Conservation (phyloP, 2,329 filamentous ascomycete species). For the Colletotrichum brevisporum region DNA sequence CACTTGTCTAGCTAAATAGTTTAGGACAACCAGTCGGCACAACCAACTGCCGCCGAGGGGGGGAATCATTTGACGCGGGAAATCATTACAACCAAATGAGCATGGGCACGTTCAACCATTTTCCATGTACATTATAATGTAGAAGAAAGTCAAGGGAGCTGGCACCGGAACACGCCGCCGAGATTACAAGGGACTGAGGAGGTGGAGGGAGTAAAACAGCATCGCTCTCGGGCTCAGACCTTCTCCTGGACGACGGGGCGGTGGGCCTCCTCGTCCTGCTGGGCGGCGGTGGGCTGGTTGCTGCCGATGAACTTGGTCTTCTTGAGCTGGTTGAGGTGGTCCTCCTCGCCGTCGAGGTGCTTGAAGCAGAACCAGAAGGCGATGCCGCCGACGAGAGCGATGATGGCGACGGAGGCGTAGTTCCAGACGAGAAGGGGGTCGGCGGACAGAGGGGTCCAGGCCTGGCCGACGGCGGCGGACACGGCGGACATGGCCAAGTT, state of each 20-base stretch:
- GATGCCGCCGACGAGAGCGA: conserved; percentile 73
- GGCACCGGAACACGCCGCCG: too few relatives aligned
- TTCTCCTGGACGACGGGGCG: conserved; percentile 23
- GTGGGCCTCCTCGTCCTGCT: conserved; percentile 13
- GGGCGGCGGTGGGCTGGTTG: conserved; percentile 52
- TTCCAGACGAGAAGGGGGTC: conserved; percentile 81
- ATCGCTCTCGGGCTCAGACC: conserved; percentile 8
- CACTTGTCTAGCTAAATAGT: conserved; percentile 30
- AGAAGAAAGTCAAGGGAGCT: too few relatives aligned
- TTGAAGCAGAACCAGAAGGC: conserved; percentile 79
- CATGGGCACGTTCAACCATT: not conserved
- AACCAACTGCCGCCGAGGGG: conserved; percentile 31
- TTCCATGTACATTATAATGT: too few relatives aligned
- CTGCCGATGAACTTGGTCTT: conserved; percentile 58
- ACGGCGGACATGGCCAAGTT: conserved; percentile 81
- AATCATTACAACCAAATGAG: conserved; percentile 37
- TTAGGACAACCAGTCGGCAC: conserved; percentile 19
- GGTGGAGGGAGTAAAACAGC: not conserved
- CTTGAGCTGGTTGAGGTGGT: conserved; percentile 75
- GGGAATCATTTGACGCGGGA: conserved; percentile 40
- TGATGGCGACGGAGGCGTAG: conserved; percentile 74
- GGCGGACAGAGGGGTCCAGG: conserved; percentile 71
- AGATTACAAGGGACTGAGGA: too few relatives aligned
- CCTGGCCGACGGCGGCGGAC: conserved; percentile 78
- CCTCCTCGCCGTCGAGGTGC: conserved; percentile 76